Percentiles rank a stretch among this genome's conserved stretches.
phyloP scores from a whole-genome alignment of 805 yeast genomes.

The Candida methanosorbosa region DNA sequence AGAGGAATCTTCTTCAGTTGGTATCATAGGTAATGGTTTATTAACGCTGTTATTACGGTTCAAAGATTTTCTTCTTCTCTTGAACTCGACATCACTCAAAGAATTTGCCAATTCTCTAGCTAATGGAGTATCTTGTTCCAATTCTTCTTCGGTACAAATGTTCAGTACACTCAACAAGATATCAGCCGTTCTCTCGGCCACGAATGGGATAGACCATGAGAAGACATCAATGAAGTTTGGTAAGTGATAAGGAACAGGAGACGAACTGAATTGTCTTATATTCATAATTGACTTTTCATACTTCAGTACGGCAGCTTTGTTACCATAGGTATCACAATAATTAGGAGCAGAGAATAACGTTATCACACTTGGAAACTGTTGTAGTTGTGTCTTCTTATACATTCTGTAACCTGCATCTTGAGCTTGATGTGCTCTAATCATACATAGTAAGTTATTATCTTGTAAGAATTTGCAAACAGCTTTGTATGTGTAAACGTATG shows the following conservation, averaged over 20 bases:
- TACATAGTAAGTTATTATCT: conserved; percentile 68
- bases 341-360: conserved; percentile 95
- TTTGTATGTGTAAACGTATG: conserved; percentile 77
- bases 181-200: conserved; percentile 92
- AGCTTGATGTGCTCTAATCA: conserved; percentile 94
- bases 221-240: conserved; percentile 97
- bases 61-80: background rate
- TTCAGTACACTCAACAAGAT: conserved; percentile 84
- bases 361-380: conserved; percentile 84
- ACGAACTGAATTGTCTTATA: conserved; percentile 84
- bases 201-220: conserved; percentile 96
- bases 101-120: conserved; percentile 31
- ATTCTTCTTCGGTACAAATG: conserved; percentile 92
- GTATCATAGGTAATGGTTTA: background rate
- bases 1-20: conserved; percentile 1
- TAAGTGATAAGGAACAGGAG: conserved; percentile 95
- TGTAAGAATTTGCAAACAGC: conserved; percentile 77
- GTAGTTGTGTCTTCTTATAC: conserved; percentile 74
- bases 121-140: conserved; percentile 63
- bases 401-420: conserved; percentile 96
- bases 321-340: conserved; percentile 84
- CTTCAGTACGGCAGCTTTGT: conserved; percentile 90
- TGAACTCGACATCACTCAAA: conserved; percentile 12
- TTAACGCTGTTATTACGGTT: background rate
- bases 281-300: conserved; percentile 91